These are phyloP conservation scores for Hippophae rhamnoides DNA, from an alignment of 306 rosid genomes.

Conservation along the genomic window DNA sequence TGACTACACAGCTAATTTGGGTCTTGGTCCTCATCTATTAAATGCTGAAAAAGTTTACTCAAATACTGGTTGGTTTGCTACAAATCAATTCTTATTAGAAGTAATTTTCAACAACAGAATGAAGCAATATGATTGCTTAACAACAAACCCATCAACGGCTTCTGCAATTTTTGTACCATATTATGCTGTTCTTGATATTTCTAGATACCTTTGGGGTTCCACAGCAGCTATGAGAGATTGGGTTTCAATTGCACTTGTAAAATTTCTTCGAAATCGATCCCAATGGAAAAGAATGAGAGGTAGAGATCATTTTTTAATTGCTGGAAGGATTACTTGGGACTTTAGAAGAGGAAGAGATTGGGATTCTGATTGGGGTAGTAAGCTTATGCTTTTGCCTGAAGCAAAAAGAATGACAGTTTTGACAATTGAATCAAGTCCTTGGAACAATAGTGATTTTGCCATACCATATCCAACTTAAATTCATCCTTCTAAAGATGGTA, in stretches of 20 bases:
- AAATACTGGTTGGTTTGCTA: conserved; percentile 29
- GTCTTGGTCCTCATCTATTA: conserved; percentile 29
- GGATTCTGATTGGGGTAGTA: conserved; percentile 40
- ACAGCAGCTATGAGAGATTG: conserved; percentile 20
- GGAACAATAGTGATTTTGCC: conserved; percentile 34
- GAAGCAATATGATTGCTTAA: conserved; percentile 38
- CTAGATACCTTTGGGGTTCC: conserved; percentile 33
- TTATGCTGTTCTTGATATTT: conserved; percentile 39
- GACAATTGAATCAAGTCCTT: conserved; percentile 35
- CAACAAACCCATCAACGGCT: conserved; percentile 30
- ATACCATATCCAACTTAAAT: conserved; percentile 50
- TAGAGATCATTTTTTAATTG: conserved; percentile 41
- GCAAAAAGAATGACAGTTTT: conserved; percentile 31
- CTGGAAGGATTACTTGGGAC: conserved; percentile 50
- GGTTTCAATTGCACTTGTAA: conserved; percentile 20
- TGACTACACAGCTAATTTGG: conserved; percentile 20
- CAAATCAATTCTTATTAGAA: conserved; percentile 38
- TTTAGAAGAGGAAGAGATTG: conserved; percentile 25
- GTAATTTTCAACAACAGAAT: conserved; percentile 35
- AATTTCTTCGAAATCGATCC: conserved; percentile 27
- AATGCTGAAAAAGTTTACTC: conserved; percentile 13
- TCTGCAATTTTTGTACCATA: conserved; percentile 37
- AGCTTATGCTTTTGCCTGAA: conserved; percentile 33
- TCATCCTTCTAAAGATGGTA: conserved; percentile 32
- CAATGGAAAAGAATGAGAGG: conserved; percentile 43